Percentiles rank a stretch among this genome's conserved stretches.
phyloP scores from a whole-genome alignment of 2,329 filamentous ascomycete genomes.

The Alternaria triticina region DNA sequence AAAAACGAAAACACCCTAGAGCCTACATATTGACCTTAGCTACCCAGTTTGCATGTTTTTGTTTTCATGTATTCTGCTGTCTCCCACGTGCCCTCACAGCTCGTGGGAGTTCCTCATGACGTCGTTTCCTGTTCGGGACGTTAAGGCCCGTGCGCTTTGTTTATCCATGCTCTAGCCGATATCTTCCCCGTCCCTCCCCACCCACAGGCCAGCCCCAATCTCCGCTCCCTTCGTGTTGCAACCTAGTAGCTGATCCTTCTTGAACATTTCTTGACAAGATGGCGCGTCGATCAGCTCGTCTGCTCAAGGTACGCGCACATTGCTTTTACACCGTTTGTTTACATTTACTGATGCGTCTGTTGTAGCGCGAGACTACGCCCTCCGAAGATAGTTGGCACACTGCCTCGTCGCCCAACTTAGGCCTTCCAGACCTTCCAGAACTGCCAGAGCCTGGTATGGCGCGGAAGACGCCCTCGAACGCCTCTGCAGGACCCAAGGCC shows the following conservation, averaged over 20 bases:
- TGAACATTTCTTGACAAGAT: constrained; percentile 27
- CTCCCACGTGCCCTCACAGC: not conserved
- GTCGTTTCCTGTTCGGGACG: constrained; percentile 9
- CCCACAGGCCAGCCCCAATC: constrained; percentile 36
- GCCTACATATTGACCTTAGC: not conserved
- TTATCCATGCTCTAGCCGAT: constrained; percentile 24
- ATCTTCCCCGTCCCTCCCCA: constrained; percentile 21
- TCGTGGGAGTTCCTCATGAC: constrained; percentile 12
- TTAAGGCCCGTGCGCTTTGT: constrained; percentile 23
- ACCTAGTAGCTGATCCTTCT: constrained; percentile 4
- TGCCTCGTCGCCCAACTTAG: constrained; percentile 28
- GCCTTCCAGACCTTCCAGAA: constrained; percentile 30
- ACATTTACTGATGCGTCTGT: constrained; percentile 30
- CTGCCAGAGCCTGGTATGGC: constrained; percentile 22
- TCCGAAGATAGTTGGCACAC: constrained; percentile 38
- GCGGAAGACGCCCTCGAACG: constrained; percentile 33
- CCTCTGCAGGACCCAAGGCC: constrained; percentile 17
- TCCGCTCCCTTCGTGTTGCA: constrained; percentile 17
- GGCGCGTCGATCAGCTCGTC: constrained; percentile 46
- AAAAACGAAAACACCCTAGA: not conserved
- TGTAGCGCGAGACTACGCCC: constrained; percentile 36
- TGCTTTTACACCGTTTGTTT: constrained; percentile 30
- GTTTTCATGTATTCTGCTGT: not conserved
- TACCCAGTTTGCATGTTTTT: not conserved
- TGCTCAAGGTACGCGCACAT: constrained; percentile 40